Evolutionary conservation across 1,139 yeast genomes (phyloP), one percentile per base, ranked within the genome.

Genomic region (Ogataea hybrid): DNA sequence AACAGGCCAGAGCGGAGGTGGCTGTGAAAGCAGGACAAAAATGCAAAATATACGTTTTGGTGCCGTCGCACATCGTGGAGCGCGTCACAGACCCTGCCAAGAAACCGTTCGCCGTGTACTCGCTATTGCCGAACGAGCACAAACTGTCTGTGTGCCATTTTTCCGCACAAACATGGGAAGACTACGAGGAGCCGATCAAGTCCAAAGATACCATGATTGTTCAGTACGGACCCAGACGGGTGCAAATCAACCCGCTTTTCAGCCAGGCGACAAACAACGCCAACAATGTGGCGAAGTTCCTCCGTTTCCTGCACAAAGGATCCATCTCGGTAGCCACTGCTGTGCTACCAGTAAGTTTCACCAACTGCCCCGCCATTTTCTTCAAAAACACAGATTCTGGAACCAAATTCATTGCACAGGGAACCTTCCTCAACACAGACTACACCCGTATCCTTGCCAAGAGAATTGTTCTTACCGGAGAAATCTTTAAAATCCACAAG

Each of bases 221-320:
- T 12, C 97, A 92, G 66, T 89, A 89, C 59, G 99, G 98, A 17
- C 88, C 92, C 40, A 80, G 98, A 64, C 77, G 98, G 57, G 81
- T 87, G 62, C 71, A 79, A n/a, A 84, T 92, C 39, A 73, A 79
- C 43, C 99, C 99, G 14, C 60, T 86, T 32, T 90, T 84, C 68
- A 87, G 94, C 41, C 88, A 85, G 54, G 84, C 83, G 8, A 74
- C 88, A 10, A 83, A 81, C 56, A 81, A 82, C 45, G 69, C 88
- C 38, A 90, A 90, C 62, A 86, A 88, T 56, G 96, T 90, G 25
- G 90, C 88, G 64, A 90, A 88, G 62, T 82, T 75, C 57, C 95
- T 88, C 61, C 77, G 87, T 56, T 92, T 84, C 62, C 75, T 87
- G 47, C 96, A 88, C 57, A 82, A 79, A 34, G 95, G 94, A n/a